Percentiles rank a stretch among this genome's conserved stretches.
Evolutionary conservation across 306 rosid genomes (phyloP).

Genomic region (Vachellia collinsii): DNA sequence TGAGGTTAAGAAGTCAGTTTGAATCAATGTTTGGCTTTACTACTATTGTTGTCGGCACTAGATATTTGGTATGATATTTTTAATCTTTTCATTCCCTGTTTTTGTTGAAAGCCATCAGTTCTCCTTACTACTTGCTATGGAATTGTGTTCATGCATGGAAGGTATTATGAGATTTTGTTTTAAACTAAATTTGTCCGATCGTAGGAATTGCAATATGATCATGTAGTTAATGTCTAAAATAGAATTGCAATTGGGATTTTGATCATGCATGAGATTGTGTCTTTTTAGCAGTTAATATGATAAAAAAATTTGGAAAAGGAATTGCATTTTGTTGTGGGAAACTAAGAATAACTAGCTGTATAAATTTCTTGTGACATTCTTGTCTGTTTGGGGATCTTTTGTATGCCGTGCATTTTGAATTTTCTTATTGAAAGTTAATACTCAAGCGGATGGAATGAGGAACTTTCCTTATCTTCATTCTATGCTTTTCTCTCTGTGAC

Average conservation of each 20-base stretch:
- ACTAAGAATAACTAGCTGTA: not conserved
- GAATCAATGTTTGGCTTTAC: conserved; percentile 1
- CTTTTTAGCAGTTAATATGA: not conserved
- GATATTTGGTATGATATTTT: not conserved
- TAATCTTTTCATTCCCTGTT: not conserved
- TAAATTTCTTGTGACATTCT: not conserved
- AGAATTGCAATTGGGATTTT: not conserved
- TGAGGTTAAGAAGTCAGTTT: not conserved
- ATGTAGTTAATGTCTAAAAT: not conserved
- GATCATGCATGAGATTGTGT: not conserved
- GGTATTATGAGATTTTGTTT: conserved; percentile 1
- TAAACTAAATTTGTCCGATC: not conserved
- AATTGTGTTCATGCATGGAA: not conserved
- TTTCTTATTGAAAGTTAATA: not conserved
- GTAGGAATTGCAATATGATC: not conserved
- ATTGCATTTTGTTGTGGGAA: not conserved
- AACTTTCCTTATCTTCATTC: not conserved
- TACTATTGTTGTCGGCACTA: not conserved
- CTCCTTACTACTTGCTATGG: not conserved
- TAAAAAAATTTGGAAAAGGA: not conserved
- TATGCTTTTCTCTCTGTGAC: not conserved
- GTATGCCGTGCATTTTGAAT: not conserved
- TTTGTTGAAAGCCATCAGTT: not conserved
- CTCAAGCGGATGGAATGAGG: not conserved
- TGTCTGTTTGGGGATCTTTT: not conserved